phyloP scores from a whole-genome alignment of 306 rosid genomes.

The Abrus pulchellus region DNA sequence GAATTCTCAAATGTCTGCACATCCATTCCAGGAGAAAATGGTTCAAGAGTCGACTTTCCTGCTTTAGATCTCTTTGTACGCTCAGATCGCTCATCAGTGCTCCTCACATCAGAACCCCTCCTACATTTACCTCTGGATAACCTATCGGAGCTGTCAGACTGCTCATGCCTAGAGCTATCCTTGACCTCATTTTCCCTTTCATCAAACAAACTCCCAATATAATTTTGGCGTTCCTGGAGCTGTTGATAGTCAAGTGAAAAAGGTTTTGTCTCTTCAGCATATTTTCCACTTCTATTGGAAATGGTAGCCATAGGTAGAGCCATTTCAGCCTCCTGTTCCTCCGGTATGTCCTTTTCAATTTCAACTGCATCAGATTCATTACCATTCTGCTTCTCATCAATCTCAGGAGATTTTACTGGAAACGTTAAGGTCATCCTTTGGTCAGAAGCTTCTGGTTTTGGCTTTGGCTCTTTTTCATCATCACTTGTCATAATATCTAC shows the following conservation, averaged over 20 bases:
- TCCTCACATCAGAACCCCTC: constrained; percentile 68
- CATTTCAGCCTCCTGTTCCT: constrained; percentile 63
- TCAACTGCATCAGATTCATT: constrained; percentile 75
- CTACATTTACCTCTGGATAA: constrained; percentile 69
- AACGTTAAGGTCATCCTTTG: constrained; percentile 58
- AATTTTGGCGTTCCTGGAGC: constrained; percentile 66
- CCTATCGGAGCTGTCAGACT: constrained; percentile 77
- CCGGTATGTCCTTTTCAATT: constrained; percentile 71
- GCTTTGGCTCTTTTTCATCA: constrained; percentile 87
- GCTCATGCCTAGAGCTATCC: constrained; percentile 67
- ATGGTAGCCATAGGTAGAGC: constrained; percentile 46
- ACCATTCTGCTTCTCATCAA: constrained; percentile 76
- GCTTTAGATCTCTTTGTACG: constrained; percentile 68
- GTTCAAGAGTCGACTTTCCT: constrained; percentile 53
- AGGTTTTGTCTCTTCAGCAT: constrained; percentile 56
- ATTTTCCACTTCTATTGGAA: constrained; percentile 53
- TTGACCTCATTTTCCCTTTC: constrained; percentile 64
- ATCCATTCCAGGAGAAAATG: constrained; percentile 64
- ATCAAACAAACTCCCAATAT: constrained; percentile 75
- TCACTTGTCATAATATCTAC: constrained; percentile 98
- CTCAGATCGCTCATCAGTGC: constrained; percentile 62
- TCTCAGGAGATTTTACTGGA: constrained; percentile 65
- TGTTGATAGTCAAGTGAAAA: constrained; percentile 65
- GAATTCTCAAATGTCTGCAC: constrained; percentile 59
- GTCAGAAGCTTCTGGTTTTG: constrained; percentile 63